Base-by-base conservation (phyloP, 169 alveolate genomes). In the Cryptosporidium sp. region DNA sequence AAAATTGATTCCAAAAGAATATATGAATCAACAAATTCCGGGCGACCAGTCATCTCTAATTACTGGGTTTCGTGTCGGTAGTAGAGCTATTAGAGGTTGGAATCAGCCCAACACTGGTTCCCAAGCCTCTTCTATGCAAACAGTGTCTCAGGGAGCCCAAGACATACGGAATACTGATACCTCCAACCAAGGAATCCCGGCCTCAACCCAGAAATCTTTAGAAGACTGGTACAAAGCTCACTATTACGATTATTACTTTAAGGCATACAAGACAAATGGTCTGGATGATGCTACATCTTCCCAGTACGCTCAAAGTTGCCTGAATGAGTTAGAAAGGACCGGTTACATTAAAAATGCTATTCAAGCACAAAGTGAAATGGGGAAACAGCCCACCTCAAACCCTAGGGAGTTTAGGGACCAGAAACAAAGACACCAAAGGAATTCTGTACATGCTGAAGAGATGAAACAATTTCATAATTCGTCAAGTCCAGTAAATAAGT, bases 201-300 rank as follows among this genome's bases (percentile, higher is more conserved):
- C 33, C 26, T 5, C 45, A 3, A 6, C 89, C 29, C 70, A 80
- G 37, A 67, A 67, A 26, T 61, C 80, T 1, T 3, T 80, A 58
- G 89, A 80, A 23, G 89, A 80, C 26, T 80, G 89, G 89, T 65
- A 80, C 51, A 80, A 80, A 23, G 75, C 89, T 9, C 89, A 80
- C 23, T 80, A 80, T 37, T 80, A 29, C 33, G 89, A 80, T 45
- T 80, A 80, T 21, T 80, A 80, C 56, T 80, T 61, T 23, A 61
- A 31, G 35, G 56, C 89, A n/a, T 80, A 80, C 68, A 80, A 80
- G 51, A 18, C 89, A 26, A 80, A 65, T 51, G 89, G 89, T 9
- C n/a, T 80, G 37, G 75, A 80, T 51, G 89, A 80, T 21, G 51
- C 62, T 7, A 80, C 89, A 18, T 60, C 89, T 23, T 80, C 89